Evolutionary conservation across 306 rosid genomes (phyloP), one percentile per base, ranked within the genome.

Genomic region (Pterocarpus santalinus): DNA sequence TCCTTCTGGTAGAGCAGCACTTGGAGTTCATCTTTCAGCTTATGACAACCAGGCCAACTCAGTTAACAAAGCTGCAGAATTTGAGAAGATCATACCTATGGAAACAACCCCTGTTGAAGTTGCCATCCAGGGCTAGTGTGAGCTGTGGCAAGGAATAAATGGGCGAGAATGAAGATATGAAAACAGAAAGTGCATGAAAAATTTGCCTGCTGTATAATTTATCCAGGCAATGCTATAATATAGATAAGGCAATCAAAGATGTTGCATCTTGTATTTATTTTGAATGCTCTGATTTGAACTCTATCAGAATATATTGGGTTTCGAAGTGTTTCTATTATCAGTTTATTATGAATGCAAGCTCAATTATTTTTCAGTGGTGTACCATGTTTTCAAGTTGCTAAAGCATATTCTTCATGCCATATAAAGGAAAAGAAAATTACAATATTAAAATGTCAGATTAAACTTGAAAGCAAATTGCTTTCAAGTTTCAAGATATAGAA

Each of bases 1-100:
- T 49, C 99, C 98, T 46, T 93, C 98, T 28, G 99, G 98, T 16
- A 87, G 99, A 87, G 99, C 99, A 66, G 96, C 96, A 14, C 90
- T 86, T 2, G 98, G 97, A 72, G 97, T 96, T 52, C 99, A 96
- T 76, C 32, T 58, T 44, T 85, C 93, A 14, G 97, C 94, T 71
- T 96, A 96, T 82, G 94, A 88, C 3, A 55, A 82, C 4, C 81
- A 85, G 44, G 71, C 51, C 41, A 69, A 77, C n/a, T 38, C 80
- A 5, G 84, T 34, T 47, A 63, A 63, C 53, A 83, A 58, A 51
- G 4, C 75, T 80, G 75, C 73, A 15, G 85, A 83, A 61, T 70
- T 84, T 22, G 85, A 76, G 89, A 91, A 92, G 85, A 85, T 92
- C 64, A 82, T 90, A 60, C 88, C 92, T 1, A 74, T 91, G 80